Base-by-base conservation (phyloP, 495 filamentous ascomycete genomes). In the Evernia prunastri region DNA sequence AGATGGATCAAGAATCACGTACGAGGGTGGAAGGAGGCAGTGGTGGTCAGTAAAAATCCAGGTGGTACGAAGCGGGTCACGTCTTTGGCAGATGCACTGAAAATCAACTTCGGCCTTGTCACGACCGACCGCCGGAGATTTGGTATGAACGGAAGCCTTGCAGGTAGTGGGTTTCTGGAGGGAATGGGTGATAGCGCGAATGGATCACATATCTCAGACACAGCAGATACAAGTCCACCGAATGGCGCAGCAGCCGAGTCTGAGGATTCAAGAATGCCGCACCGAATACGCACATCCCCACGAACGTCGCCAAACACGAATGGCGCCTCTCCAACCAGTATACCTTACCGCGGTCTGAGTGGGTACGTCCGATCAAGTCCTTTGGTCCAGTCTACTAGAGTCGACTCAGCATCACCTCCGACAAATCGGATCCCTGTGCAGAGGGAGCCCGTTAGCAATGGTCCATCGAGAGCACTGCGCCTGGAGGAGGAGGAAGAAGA, bases 21-120 rank as follows among this genome's bases (percentile, higher is more conserved):
- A 25, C 77, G 82, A 20, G 83, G 88, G 59, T 98, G 94, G 94
- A 85, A 80, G 61, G 89, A 96, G 60, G 93, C 90, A 4, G 94
- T 98, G 8, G 91, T 96, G 20, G 94, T 98, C 61, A 96, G 92
- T 73, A 98, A 98, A 81, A 98, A 98, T 72, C 88, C 94, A 7
- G 94, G 94, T 29, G 94, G 94, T 58, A 96, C 95, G 39, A 98
- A 98, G 77, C 79, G 94, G 49, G 95, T 97, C 33, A 97, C 95
- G n/a, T 96, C 91, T 17, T 80, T 98, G 39, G 94, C 94, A 63
- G 94, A 98, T 77, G 92, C 91, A 4, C 77, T 98, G 67, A 97
- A 97, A 79, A 83, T 98, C 68, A 97, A 92, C 77, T 98, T 98
- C 64, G 94, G 92, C 60, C 88, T 98, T 71, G 91, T 98, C 64